Evolutionary conservation across 2,329 filamentous ascomycete genomes (phyloP), one percentile per base, ranked within the genome.

Genomic region (Penicillium sp.): DNA sequence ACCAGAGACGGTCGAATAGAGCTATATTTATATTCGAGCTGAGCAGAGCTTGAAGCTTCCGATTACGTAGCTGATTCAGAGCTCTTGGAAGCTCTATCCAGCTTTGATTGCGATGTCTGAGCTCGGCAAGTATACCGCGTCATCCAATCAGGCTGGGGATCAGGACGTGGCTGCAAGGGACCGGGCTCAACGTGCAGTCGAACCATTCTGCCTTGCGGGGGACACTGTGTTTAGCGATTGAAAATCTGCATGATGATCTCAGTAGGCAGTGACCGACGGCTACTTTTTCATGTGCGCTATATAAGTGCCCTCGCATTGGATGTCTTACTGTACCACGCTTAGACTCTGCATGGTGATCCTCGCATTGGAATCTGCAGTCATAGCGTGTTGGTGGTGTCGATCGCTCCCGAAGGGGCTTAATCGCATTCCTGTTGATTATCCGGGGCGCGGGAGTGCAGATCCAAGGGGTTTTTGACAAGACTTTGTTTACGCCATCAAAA

Each of bases 11-110:
- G 56, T 52, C n/a, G 22, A n/a, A 24, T 26, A 16, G 29, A 14
- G 27, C 24, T 24, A 31, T 66, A 64, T 63, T 65, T 66, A 64
- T 66, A 64, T 35, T 53, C 14, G 44, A 60, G 45, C 29, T 21
- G 29, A 48, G 33, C 16, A 35, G 33, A 60, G 37, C 57, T 56
- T 39, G 29, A 43, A 10, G 45, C 22, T 31, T 52, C 14, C 2
- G 21, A 53, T 59, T 56, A 59, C 59, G 57, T 57, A 60, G 48
- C 35, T 43, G 13, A 35, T 8, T 19, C 7, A 10, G 53, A 46
- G 27, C 48, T 27, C 14, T 35, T 13, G 8, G 3, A 1, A 55
- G 49, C 31, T 45, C 16, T 39, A 43, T 22, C 7, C 9, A 44
- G 24, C 24, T 5, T 37, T 48, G 13, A 52, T 31, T 14, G 41